Evolutionary conservation across 345 rosid species (phyloP).

Genomic region (Eucalyptus lansdowneana): DNA sequence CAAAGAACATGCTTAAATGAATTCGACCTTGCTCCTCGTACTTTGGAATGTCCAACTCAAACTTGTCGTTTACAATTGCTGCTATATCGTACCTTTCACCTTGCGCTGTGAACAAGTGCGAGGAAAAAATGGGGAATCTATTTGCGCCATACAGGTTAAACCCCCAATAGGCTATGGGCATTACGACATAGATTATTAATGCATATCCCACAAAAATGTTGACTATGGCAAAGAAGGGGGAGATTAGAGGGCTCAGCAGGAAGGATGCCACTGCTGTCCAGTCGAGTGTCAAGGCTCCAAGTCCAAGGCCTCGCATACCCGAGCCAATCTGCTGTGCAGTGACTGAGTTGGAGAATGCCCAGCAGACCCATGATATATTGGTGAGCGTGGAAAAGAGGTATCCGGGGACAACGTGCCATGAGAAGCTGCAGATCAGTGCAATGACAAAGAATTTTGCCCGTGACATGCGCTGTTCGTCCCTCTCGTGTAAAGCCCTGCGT

Average conservation of each 20-base stretch:
- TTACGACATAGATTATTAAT: slow-evolving; percentile 42
- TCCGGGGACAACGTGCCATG: slow-evolving; percentile 72
- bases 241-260: slow-evolving; percentile 73
- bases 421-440: slow-evolving; percentile 59
- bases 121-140: slow-evolving; percentile 73
- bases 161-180: slow-evolving; percentile 71
- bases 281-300: slow-evolving; percentile 80
- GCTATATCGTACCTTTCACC: slow-evolving; percentile 48
- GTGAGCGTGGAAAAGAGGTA: slow-evolving; percentile 70
- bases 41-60: slow-evolving; percentile 49
- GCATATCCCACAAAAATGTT: slow-evolving; percentile 51
- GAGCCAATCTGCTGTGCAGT: slow-evolving; percentile 88
- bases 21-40: slow-evolving; percentile 68
- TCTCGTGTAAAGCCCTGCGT: slow-evolving; percentile 82
- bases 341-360: slow-evolving; percentile 68
- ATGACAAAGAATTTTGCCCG: slow-evolving; percentile 79
- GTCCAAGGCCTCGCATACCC: slow-evolving; percentile 74
- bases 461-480: slow-evolving; percentile 54
- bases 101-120: slow-evolving; percentile 58
- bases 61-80: slow-evolving; percentile 62
- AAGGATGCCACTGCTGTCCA: slow-evolving; percentile 74
- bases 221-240: slow-evolving; percentile 81
- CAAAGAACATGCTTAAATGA: slow-evolving; percentile 78
- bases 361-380: slow-evolving; percentile 83
- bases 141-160: slow-evolving; percentile 42